Evolutionary conservation across 2,329 filamentous ascomycete species (phyloP), one percentile per base, ranked within the genome.

Genomic region (Pyrenochaeta sp.): DNA sequence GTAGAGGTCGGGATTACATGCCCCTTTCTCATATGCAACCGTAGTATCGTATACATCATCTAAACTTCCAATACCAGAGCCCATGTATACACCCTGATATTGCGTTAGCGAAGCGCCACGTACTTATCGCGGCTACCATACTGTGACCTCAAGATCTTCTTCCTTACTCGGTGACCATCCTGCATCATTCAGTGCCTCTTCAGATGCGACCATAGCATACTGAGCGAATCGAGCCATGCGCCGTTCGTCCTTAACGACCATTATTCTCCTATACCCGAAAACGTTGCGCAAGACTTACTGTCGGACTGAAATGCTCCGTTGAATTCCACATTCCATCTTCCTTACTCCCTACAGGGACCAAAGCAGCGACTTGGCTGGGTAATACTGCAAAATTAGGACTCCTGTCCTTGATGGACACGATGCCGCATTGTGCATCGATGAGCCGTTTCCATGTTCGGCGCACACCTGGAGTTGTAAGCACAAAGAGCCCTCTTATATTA

Each of bases 31-130:
- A 71, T 90, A 96, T 1, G 85, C 86, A 44, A 97, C 69, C 51
- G 90, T 91, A 1, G 92, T 96, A 57, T 89, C 83, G 75, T 96
- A 97, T 7, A 96, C 87, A 66, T 97, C 92, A 35, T 97, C 90
- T 33, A 99, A 83, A 68, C 95, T 97, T 14, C 95, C 95, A 66
- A 99, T 97, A 1, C 95, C 95, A 61, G 94, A 98, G 2, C 95
- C 95, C 35, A 99, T 82, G 68, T 94, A 97, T 1, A 99, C 90
- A 0, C 95, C 95, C 84, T 86, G 54, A 6, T 12, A 2, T 15
- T 17, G 27, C 14, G 32, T 59, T 32, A 68, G 54, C 37, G 51
- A 17, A 14, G 23, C 37, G n/a, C 20, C 40, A 30, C 4, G 6
- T 20, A 23, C 2, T 39, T n/a, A 21, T n/a, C 30, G 7, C 17